phyloP scores from a whole-genome alignment of 1,139 yeast genomes.

The Yamadazyma taylorii region DNA sequence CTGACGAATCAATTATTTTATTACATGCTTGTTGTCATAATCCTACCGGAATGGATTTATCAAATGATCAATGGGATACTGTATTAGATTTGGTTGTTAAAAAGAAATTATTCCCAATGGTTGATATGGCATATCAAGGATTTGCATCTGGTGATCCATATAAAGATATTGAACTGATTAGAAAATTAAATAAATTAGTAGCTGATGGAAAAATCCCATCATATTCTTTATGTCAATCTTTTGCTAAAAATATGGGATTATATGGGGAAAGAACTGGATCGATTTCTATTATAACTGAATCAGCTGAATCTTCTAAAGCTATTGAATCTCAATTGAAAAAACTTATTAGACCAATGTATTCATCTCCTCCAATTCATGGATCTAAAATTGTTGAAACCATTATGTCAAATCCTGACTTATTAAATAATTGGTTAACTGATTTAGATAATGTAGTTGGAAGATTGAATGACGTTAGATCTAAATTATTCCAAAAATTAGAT shows the following conservation, averaged over 20 bases:
- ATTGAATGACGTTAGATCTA: conserved; percentile 70
- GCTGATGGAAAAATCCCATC: conserved; percentile 49
- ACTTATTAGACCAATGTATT: conserved; percentile 82
- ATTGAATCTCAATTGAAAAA: conserved; percentile 79
- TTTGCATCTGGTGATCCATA: conserved; percentile 78
- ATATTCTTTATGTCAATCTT: conserved; percentile 79
- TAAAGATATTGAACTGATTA: conserved; percentile 49
- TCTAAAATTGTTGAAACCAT: conserved; percentile 82
- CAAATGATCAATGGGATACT: conserved; percentile 77
- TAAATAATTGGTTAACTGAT: conserved; percentile 75
- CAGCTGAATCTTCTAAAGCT: conserved; percentile 42
- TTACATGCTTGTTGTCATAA: conserved; percentile 97
- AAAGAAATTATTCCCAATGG: conserved; percentile 75
- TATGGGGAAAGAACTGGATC: conserved; percentile 97
- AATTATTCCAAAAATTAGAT: conserved; percentile 58
- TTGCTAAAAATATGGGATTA: conserved; percentile 96
- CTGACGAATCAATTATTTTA: conserved; percentile 62
- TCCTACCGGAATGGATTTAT: conserved; percentile 97
- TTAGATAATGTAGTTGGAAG: conserved; percentile 76
- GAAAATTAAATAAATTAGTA: conserved; percentile 51
- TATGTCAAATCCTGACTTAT: conserved; percentile 60
- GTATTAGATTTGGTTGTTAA: conserved; percentile 57
- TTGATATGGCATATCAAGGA: conserved; percentile 97
- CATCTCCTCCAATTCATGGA: conserved; percentile 95
- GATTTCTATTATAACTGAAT: conserved; percentile 60